Evolutionary conservation across 2,329 filamentous ascomycete species (phyloP).

Genomic region (Pseudocercospora fuligena): DNA sequence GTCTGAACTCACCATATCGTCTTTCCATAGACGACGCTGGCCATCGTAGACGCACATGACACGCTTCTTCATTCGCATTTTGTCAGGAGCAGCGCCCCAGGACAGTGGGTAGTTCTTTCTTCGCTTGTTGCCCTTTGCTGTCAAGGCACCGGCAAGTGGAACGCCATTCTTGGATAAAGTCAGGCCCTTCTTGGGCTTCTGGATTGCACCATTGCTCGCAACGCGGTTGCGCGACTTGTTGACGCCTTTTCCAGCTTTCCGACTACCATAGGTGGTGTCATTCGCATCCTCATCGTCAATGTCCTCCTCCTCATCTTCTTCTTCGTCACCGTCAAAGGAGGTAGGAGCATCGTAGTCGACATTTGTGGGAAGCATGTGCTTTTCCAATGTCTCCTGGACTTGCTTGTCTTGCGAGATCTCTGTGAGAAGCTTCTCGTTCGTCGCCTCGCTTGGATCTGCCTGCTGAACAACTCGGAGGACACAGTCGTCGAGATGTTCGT

Average conservation of each 20-base stretch:
- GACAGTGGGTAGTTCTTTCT: constrained; percentile 90
- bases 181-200: constrained; percentile 66
- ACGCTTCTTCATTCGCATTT: constrained; percentile 99
- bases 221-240: constrained; percentile 49
- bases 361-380: constrained; percentile 59
- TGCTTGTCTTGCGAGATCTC: constrained; percentile 65
- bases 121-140: constrained; percentile 73
- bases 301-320: constrained; percentile 65
- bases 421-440: constrained; percentile 60
- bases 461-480: constrained; percentile 67
- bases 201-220: constrained; percentile 42
- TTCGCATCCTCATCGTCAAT: constrained; percentile 58
- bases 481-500: constrained; percentile 85
- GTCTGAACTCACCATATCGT: constrained; percentile 71
- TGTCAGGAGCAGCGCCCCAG: constrained; percentile 89
- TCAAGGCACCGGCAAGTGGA: constrained; percentile 55
- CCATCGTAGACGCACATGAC: constrained; percentile 94
- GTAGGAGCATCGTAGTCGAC: constrained; percentile 49
- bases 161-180: constrained; percentile 79
- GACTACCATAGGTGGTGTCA: constrained; percentile 59
- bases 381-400: constrained; percentile 62
- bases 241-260: constrained; percentile 49
- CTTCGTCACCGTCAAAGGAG: constrained; percentile 57
- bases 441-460: constrained; percentile 61
- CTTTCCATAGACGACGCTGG: constrained; percentile 84